These are phyloP conservation scores for Lactarius sp. DNA, from an alignment of 768 basidiomycete genomes.

Conservation along the genomic window DNA sequence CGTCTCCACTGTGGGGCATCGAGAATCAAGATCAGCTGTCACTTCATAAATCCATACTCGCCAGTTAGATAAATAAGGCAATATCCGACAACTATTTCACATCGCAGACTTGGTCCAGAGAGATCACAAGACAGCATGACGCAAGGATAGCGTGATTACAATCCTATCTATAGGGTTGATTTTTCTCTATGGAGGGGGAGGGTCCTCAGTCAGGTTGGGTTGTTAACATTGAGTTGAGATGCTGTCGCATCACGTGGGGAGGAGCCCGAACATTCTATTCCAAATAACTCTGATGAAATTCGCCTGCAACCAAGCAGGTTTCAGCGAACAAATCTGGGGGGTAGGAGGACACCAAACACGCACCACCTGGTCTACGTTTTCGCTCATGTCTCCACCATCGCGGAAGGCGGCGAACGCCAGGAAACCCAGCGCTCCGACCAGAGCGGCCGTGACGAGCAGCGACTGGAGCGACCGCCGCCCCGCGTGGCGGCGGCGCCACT, in stretches of 20 bases:
- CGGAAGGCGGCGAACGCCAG: background rate
- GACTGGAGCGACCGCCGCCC: background rate
- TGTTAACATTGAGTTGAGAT: background rate
- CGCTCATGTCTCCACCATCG: background rate
- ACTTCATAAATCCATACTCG: background rate
- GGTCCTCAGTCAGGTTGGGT: no score
- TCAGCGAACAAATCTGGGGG: background rate
- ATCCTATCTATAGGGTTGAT: no score
- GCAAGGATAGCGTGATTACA: no score
- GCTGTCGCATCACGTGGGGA: background rate
- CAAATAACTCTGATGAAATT: background rate
- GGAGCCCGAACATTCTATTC: background rate
- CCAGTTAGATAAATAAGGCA: background rate
- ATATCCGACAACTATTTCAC: background rate
- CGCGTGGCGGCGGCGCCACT: conserved; percentile 9
- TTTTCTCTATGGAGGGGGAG: no score
- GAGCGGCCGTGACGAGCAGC: background rate
- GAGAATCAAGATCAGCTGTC: no score
- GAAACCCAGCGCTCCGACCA: background rate
- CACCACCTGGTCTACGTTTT: background rate
- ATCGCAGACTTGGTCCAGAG: background rate
- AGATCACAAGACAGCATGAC: background rate
- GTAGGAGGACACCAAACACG: background rate
- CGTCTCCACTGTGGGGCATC: no score
- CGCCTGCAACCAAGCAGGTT: background rate